phyloP scores from a whole-genome alignment of 2,329 filamentous ascomycete genomes.

The Cercospora beticola region DNA sequence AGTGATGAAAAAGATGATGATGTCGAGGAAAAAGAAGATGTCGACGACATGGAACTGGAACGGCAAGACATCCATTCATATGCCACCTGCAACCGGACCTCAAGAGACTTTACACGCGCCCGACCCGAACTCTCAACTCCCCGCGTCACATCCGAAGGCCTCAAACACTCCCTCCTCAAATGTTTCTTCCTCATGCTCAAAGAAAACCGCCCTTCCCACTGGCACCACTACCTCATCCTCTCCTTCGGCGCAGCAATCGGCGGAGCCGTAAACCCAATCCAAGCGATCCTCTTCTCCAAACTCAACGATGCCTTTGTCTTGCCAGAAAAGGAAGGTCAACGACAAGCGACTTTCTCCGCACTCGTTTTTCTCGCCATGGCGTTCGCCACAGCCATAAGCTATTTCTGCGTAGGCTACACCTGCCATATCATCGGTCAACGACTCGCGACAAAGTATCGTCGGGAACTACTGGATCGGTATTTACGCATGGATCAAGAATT shows the following conservation, averaged over 20 bases:
- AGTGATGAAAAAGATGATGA: not conserved
- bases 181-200: not conserved
- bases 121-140: not conserved
- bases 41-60: not conserved
- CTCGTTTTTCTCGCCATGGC: constrained; percentile 58
- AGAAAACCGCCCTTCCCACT: not conserved
- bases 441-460: constrained; percentile 35
- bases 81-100: not conserved
- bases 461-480: not conserved
- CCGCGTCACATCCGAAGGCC: not conserved
- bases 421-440: not conserved
- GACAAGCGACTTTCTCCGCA: constrained; percentile 51
- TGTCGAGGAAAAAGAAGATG: not conserved
- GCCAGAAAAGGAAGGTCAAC: constrained; percentile 37
- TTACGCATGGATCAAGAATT: constrained; percentile 74
- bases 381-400: constrained; percentile 47
- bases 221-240: not conserved
- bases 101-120: not conserved
- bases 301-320: constrained; percentile 50
- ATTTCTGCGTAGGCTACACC: constrained; percentile 45
- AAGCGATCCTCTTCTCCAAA: constrained; percentile 52
- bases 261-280: constrained; percentile 46
- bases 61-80: not conserved
- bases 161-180: not conserved
- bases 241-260: constrained; percentile 26